A percentile compares a stretch with the other conserved stretches of the same genome.
Conservation (phyloP, 2,329 filamentous ascomycete species). For the Phialocephala subalpina region DNA sequence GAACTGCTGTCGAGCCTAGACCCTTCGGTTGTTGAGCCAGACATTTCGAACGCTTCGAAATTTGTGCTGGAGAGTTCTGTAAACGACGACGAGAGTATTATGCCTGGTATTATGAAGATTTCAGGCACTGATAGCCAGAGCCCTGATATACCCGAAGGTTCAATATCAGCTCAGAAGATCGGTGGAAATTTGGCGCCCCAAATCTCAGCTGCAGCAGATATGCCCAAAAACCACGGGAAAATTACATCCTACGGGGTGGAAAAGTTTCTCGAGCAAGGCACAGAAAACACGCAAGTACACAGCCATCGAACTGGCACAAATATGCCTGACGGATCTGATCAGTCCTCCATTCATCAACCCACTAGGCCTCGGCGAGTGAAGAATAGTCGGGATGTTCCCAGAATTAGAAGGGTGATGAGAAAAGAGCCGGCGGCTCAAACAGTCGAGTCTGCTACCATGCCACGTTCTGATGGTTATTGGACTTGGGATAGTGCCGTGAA, state of each 20-base stretch:
- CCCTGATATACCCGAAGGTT: too few species aligned
- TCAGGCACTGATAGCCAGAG: neutral
- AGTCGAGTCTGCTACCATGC: neutral
- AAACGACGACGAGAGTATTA: neutral
- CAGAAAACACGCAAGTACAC: neutral
- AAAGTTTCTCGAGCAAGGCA: neutral
- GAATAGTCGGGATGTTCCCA: neutral
- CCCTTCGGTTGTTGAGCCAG: neutral
- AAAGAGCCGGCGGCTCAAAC: neutral
- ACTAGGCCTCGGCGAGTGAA: neutral
- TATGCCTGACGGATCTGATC: neutral
- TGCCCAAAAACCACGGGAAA: neutral
- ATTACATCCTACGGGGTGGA: neutral
- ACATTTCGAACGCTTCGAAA: neutral
- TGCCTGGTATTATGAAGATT: neutral
- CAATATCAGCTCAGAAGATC: too few species aligned
- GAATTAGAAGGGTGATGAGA: neutral
- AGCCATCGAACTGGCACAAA: neutral
- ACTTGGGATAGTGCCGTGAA: neutral
- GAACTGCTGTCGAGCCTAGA: neutral
- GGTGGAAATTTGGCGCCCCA: neutral
- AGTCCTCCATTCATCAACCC: neutral
- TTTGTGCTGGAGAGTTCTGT: neutral
- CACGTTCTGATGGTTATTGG: slow-evolving; percentile 10
- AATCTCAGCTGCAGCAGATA: neutral